phyloP scores from a whole-genome alignment of 352 stramenopile genomes.

The Halophytophthora batemanensis region DNA sequence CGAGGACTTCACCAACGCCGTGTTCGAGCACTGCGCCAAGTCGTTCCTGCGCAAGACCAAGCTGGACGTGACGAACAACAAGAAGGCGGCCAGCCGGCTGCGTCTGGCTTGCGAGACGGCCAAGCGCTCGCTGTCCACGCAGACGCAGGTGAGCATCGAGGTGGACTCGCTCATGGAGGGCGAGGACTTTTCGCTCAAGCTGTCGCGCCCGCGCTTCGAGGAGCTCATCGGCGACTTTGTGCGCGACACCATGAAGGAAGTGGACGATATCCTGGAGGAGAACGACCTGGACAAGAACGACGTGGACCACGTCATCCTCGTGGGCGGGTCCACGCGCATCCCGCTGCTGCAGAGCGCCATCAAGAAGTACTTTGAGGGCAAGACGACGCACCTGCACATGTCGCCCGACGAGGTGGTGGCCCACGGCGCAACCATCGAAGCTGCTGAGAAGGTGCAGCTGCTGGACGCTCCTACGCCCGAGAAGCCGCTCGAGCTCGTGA shows the following conservation, averaged over 20 bases:
- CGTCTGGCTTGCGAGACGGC: conserved; percentile 95
- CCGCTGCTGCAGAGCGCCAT: conserved; percentile 89
- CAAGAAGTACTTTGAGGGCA: conserved; percentile 86
- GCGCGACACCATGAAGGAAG: conserved; percentile 89
- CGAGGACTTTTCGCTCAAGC: conserved; percentile 96
- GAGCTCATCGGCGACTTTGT: conserved; percentile 94
- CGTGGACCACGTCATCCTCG: conserved; percentile 96
- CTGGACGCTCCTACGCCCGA: conserved; percentile 68
- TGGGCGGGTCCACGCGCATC: conserved; percentile 97
- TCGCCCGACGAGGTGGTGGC: conserved; percentile 91
- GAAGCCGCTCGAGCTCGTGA: conserved; percentile 74
- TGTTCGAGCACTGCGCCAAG: conserved; percentile 96
- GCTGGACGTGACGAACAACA: conserved; percentile 92
- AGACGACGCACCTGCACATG: conserved; percentile 78
- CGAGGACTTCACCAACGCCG: conserved; percentile 95
- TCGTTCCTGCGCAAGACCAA: conserved; percentile 94
- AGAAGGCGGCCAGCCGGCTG: conserved; percentile 93
- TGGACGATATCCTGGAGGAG: conserved; percentile 78
- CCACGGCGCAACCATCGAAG: conserved; percentile 86
- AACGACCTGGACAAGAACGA: conserved; percentile 77
- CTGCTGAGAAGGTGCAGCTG: conserved; percentile 61
- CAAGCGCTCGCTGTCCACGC: conserved; percentile 96
- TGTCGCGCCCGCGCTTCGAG: conserved; percentile 96
- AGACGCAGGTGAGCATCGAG: conserved; percentile 96
- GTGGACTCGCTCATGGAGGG: conserved; percentile 97